Conservation (phyloP, 169 alveolate species). For the Cryptosporidium muris region DNA sequence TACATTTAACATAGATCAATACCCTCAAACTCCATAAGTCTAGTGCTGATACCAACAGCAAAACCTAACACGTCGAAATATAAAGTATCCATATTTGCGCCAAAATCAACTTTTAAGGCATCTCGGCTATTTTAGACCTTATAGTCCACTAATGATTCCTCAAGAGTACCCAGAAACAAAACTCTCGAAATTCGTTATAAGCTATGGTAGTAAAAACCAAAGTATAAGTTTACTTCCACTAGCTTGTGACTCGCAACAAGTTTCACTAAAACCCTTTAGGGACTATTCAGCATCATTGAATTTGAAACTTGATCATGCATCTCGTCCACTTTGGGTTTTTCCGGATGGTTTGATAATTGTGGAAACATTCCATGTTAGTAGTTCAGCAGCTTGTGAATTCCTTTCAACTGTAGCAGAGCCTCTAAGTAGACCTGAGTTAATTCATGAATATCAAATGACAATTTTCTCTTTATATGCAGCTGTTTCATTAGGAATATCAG, state of each 20-base stretch:
- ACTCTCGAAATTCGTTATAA: conserved; percentile 58
- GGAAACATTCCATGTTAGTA: conserved; percentile 81
- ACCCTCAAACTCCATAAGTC: no score
- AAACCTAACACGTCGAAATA: no score
- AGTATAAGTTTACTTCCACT: conserved; percentile 29
- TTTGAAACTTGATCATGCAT: conserved; percentile 82
- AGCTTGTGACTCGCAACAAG: conserved; percentile 66
- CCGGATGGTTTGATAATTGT: conserved; percentile 86
- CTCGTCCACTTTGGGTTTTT: conserved; percentile 90
- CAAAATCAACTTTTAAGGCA: conserved; percentile 1
- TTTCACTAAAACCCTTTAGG: conserved; percentile 73
- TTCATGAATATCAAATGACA: conserved; percentile 95
- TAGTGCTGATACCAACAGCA: no score
- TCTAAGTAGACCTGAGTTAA: conserved; percentile 92
- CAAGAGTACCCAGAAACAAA: conserved; percentile 43
- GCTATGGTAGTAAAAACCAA: conserved; percentile 15
- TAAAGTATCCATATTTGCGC: background rate
- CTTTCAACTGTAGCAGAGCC: conserved; percentile 98
- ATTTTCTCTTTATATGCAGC: conserved; percentile 95
- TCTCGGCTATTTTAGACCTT: background rate
- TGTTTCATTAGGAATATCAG: conserved; percentile 92
- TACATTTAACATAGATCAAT: no score
- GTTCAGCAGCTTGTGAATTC: conserved; percentile 94
- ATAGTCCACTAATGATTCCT: background rate
- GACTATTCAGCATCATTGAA: conserved; percentile 81